Evolutionary conservation across 2,329 filamentous ascomycete species (phyloP), one percentile per base, ranked within the genome.

Genomic region (Pestalotiopsis sp.): DNA sequence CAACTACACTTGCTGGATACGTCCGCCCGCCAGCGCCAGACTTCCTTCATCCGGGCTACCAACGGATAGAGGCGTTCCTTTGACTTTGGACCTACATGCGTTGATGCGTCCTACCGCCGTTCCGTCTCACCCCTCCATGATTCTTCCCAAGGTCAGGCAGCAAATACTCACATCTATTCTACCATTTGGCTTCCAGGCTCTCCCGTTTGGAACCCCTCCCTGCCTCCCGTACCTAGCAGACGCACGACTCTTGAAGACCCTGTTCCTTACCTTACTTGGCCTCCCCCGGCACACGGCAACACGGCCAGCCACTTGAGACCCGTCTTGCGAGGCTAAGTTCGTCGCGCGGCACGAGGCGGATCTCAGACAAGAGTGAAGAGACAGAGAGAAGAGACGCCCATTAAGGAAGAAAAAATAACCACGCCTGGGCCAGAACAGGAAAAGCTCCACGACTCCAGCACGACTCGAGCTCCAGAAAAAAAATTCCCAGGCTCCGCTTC

Each of bases 401-500:
- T 35, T 35, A 35, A 35, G 30, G 30, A 35, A 35, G 30, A 35
- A 52, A 52, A 52, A 52, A 9, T 20, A 52, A 20, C 17, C 44
- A 20, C 44, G 22, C 24, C 22, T 30, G 20, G 58, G 13, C 20
- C 39, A 63, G 39, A 63, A 40, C 40, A 63, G 60, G 39, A 63
- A 63, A 63, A 38, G 60, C 20, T 2, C 48, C 60, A 44, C 60
- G 58, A 40, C 40, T 63, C 30, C 30, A 35, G 30, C 60, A 61
- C 56, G 58, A 61, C 58, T 35, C 38, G 22, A 63, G 60, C 60
- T 48, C 60, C 60, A 57, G 55, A 20, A 57, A 26, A 57, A 20
- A 35, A 35, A 13, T 22, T 20, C 7, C 7, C 13, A 30, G 58
- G 58, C 24, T 35, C 58, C 58, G 58, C 58, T 61, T 52, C 44